Base-by-base conservation (phyloP, 192 early-diverging fungal species). In the Polychytrium aggregatum region DNA sequence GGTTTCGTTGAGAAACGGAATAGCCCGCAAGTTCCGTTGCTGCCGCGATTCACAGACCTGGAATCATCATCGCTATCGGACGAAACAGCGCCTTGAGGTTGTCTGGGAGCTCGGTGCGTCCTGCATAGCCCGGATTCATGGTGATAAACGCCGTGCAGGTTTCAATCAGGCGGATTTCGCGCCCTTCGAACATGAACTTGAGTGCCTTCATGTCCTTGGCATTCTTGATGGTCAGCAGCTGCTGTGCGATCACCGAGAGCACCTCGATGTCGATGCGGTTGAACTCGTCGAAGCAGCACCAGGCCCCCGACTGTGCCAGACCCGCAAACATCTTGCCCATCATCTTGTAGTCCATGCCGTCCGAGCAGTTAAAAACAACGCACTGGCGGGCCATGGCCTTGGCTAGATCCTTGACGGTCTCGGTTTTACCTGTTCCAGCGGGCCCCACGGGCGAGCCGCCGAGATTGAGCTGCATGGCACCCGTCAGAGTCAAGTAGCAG, bases 301-400 rank as follows among this genome's bases (percentile, higher is more conserved):
- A 78, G 1, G 76, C 76, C 9, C 76, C 76, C 2, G 66, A 70
- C 47, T 76, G 76, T 4, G 72, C 72, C 25, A 76, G 53, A 26
- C 76, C 75, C 0, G 75, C 75, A 70, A 78, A 78, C 71, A 78
- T 74, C 46, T 78, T 78, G 24, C 75, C 76, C 76, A 79, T 79
- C 72, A 79, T 79, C 41, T 79, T 79, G 60, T 79, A 79, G 52
- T 79, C 76, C 56, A 79, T 60, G 29, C 72, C 72, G 48, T 79
- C 76, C 25, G 76, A 79, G 56, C 76, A 79, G 48, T 79, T 79
- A 57, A 76, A 79, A 29, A 79, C 76, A 2, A 79, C 76, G 60
- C 76, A 79, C 41, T 79, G 76, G 6, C 68, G 50, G 3, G 76
- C 69, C 40, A 79, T 55, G 11, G 76, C 76, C 45, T 79, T 79